Evolutionary conservation across 352 stramenopile genomes (phyloP), one percentile per base, ranked within the genome.

Genomic region (Phytophthora sp.): DNA sequence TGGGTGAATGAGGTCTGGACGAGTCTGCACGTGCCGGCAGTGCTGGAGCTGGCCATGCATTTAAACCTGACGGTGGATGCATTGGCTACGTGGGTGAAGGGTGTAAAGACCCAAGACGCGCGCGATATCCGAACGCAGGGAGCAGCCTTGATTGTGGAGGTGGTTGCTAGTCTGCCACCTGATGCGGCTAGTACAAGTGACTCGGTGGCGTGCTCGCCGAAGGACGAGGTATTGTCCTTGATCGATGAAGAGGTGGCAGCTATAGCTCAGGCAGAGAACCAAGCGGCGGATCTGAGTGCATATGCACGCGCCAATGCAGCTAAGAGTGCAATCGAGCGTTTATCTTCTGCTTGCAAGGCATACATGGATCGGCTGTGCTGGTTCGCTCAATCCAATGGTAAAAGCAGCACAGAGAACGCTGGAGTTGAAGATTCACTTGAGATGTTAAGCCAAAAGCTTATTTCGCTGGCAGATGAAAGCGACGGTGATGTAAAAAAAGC

Each of bases 321-420:
- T 0, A 65, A 79, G 44, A 66, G 65, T 10, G 63, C 73, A 3
- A 88, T 92, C 38, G 57, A 71, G 27, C 59, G 61, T 30, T 44
- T 91, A 17, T 82, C 74, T 21, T 48, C 53, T 11, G 72, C 72
- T 6, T 87, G 79, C 18, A 58, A 61, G 9, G 51, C 62, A 4
- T 82, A 79, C 23, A 67, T 89, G 43, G 61, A 68, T 37, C 61
- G 62, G 1, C 45, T 91, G 7, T 42, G 62, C 24, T 81, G 77
- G 54, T 74, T 84, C 17, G 20, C 39, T 24, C 8, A 62, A 5
- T 66, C 61, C 0, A 39, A 53, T 3, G 30, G 62, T 9, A 31
- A 38, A 7, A 72, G 58, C 4, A 31, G 42, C 30, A 52, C 63
- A 34, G 50, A 75, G 13, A 63, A 66, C 1, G 32, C 30, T 5